Conservation (phyloP, 768 basidiomycete species). For the Boletus sensibilis region DNA sequence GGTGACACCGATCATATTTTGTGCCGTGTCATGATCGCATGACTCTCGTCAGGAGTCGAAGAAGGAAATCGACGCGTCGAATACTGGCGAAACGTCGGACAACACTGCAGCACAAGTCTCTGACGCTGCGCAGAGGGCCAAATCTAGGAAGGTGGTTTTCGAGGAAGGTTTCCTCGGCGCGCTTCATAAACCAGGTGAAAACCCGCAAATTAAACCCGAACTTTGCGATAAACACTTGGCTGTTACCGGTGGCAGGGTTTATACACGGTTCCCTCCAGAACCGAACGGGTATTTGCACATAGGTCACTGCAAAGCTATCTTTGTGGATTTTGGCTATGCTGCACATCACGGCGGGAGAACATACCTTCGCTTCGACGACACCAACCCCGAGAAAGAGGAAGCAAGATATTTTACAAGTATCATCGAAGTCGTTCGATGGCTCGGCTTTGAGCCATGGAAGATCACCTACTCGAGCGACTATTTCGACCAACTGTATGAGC, state of each 20-base stretch:
- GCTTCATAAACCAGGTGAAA: constrained; percentile 92
- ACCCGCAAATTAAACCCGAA: constrained; percentile 77
- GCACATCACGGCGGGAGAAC: constrained; percentile 90
- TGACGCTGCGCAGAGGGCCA: constrained; percentile 35
- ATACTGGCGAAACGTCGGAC: constrained; percentile 3
- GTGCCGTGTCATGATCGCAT: background rate
- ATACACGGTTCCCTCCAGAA: constrained; percentile 97
- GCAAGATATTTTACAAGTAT: constrained; percentile 95
- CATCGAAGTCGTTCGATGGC: constrained; percentile 91
- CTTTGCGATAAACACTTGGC: constrained; percentile 81
- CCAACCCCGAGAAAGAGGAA: constrained; percentile 98
- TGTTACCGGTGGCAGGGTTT: constrained; percentile 77
- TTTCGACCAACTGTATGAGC: constrained; percentile 80
- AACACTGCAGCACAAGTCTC: constrained; percentile 32
- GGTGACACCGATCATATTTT: constrained; percentile 1
- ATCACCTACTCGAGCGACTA: constrained; percentile 99
- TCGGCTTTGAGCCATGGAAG: constrained; percentile 97
- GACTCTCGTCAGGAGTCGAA: constrained; percentile 44
- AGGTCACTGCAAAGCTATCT: constrained; percentile 98
- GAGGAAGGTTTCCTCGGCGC: constrained; percentile 92
- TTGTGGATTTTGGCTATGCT: constrained; percentile 98
- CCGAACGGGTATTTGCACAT: constrained; percentile 96
- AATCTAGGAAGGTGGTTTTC: constrained; percentile 66
- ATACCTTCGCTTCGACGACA: constrained; percentile 96
- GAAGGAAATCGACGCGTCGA: constrained; percentile 36